Base-by-base conservation (phyloP, 1,139 yeast species). In the Hansenula anomala region DNA sequence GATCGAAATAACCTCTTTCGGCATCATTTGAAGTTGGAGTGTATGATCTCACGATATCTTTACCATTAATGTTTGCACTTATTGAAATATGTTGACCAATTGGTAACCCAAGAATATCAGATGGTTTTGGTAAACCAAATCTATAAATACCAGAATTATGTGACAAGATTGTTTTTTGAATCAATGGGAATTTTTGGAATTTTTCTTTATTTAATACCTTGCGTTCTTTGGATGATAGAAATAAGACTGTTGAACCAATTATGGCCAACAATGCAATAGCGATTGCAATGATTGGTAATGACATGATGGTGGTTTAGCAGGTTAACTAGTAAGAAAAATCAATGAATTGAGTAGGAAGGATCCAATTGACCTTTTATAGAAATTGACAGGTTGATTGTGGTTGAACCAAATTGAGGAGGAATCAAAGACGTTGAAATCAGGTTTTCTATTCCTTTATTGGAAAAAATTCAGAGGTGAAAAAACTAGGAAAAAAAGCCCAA, bases 21-120 rank as follows among this genome's bases (percentile, higher is more conserved):
- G 80, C 81, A 61, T 89, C 96, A 46, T 86, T 75, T 25, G 96
- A 82, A 48, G 90, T 84, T 38, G 98, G 98, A 8, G 98, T 92
- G 67, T 92, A 92, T 11, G 96, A 87, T 61, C 97, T 78, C 39
- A 87, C 80, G 42, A 90, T 73, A 56, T 87, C 95, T 67, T 88
- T 88, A 43, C 85, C 97, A 50, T 76, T 73, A 53, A 84, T 77
- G 36, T 66, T 69, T 33, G 95, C 92, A 27, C 81, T 78, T 54
- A 87, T 79, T 34, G 86, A 75, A 56, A 89, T 81, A 60, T 89
- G 96, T 67, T 92, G 97, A 40, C 98, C 98, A 58, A 89, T 85
- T 40, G 97, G 97, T 52, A 92, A 74, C 8, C 97, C 97, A 46
- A 92, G 73, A 37, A 79, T 70, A 59, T 86, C 94, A 36, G 78